Evolutionary conservation across 345 rosid genomes (phyloP).

Genomic region (Brassica carinata): DNA sequence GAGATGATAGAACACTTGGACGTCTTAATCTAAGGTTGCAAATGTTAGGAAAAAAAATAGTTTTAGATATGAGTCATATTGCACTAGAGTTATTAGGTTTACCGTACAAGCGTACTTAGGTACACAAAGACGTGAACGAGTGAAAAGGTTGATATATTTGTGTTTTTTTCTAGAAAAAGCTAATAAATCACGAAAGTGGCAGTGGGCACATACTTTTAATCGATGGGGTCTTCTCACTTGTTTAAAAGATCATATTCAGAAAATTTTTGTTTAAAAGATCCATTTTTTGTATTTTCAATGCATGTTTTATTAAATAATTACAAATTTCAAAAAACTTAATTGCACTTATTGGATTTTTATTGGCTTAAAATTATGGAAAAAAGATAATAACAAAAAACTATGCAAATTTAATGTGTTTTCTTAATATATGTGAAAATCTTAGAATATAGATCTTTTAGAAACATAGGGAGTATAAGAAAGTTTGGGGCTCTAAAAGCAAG

Average conservation of each 20-base stretch:
- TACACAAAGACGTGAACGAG: neutral
- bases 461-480: too few species aligned
- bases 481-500: neutral
- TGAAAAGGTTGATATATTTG: constrained; percentile 14
- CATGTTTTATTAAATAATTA: too few species aligned
- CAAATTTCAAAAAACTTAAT: too few species aligned
- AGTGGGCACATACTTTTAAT: constrained; percentile 1
- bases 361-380: too few species aligned
- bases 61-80: neutral
- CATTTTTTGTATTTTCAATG: too few species aligned
- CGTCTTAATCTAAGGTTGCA: neutral
- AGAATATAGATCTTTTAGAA: too few species aligned
- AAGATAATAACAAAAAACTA: too few species aligned
- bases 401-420: too few species aligned
- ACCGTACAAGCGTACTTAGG: constrained; percentile 19
- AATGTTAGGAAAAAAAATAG: neutral
- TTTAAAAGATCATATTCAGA: too few species aligned
- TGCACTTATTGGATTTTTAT: too few species aligned
- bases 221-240: constrained; percentile 13
- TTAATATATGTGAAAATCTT: too few species aligned
- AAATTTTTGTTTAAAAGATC: too few species aligned
- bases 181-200: neutral
- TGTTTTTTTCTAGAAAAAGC: neutral
- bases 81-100: neutral
- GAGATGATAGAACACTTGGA: neutral